phyloP scores from a whole-genome alignment of 1,284 basidiomycete species.

The Trichosporon faecale region DNA sequence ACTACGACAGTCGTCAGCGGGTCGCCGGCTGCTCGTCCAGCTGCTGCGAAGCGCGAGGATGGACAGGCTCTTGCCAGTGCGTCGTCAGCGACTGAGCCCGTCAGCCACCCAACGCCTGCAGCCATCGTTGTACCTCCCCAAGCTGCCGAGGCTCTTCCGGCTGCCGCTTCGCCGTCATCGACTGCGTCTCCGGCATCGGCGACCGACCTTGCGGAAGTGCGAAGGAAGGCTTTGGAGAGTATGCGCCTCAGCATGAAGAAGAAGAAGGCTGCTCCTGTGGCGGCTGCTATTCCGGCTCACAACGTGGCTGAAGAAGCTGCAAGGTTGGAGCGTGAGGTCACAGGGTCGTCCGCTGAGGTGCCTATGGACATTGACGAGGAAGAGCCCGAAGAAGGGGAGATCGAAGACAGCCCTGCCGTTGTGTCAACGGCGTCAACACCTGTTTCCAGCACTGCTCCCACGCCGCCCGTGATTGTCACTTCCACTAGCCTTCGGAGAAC shows the following conservation, averaged over 20 bases:
- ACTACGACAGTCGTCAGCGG: neutral
- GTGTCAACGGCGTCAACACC: neutral
- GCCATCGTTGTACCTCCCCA: neutral
- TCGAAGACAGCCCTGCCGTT: slow-evolving; percentile 16
- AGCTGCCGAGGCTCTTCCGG: neutral
- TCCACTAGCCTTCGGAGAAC: slow-evolving; percentile 12
- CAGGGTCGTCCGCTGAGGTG: slow-evolving; percentile 23
- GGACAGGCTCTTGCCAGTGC: neutral
- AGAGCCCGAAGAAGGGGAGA: slow-evolving; percentile 44
- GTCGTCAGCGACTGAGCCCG: neutral
- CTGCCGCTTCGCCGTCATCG: neutral
- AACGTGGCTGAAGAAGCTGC: slow-evolving; percentile 35
- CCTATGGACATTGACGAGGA: slow-evolving; percentile 31
- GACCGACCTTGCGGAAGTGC: slow-evolving; percentile 32
- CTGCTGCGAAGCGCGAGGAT: neutral
- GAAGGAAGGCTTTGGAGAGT: slow-evolving; percentile 37
- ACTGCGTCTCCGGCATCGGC: slow-evolving; percentile 13
- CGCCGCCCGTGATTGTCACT: slow-evolving; percentile 10
- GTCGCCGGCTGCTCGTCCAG: neutral
- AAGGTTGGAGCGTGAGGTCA: slow-evolving; percentile 35
- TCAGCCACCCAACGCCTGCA: neutral
- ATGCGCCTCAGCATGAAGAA: slow-evolving; percentile 27
- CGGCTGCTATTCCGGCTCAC: neutral
- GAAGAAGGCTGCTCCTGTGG: neutral
- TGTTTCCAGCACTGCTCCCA: neutral